Evolutionary conservation across 768 basidiomycete genomes (phyloP).

Genomic region (Coprinopsis sp.): DNA sequence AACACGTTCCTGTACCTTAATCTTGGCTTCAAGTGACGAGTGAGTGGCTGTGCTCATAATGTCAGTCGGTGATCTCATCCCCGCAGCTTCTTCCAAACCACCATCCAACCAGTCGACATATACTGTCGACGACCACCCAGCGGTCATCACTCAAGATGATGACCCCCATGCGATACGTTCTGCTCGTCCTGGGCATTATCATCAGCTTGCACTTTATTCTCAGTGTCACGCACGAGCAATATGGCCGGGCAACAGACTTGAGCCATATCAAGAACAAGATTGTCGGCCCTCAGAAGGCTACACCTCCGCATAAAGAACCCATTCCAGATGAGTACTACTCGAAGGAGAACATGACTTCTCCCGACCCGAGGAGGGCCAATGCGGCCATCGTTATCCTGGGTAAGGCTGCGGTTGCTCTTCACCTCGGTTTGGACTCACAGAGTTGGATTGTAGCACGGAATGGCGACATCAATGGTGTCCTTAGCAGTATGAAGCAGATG

Average conservation of each 20-base stretch:
- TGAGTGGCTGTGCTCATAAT: too few species aligned
- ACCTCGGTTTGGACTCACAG: neutral
- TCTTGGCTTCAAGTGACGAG: too few species aligned
- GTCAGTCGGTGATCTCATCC: too few species aligned
- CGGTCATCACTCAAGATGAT: slow-evolving; percentile 36
- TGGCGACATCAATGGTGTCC: slow-evolving; percentile 52
- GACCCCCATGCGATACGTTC: slow-evolving; percentile 50
- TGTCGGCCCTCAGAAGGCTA: slow-evolving; percentile 15
- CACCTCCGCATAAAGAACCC: slow-evolving; percentile 53
- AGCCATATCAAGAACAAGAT: slow-evolving; percentile 36
- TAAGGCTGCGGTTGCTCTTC: slow-evolving; percentile 14
- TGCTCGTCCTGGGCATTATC: slow-evolving; percentile 46
- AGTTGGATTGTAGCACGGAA: slow-evolving; percentile 44
- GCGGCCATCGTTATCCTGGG: slow-evolving; percentile 80
- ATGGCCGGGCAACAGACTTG: slow-evolving; percentile 56
- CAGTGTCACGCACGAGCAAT: slow-evolving; percentile 60
- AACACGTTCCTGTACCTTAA: too few species aligned
- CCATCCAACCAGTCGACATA: too few species aligned
- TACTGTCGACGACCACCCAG: too few species aligned
- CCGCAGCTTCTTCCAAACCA: too few species aligned
- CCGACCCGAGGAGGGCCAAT: slow-evolving; percentile 63
- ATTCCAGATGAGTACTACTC: slow-evolving; percentile 57
- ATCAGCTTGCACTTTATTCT: slow-evolving; percentile 61
- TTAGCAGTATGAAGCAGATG: slow-evolving; percentile 66
- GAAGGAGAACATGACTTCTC: slow-evolving; percentile 29